Evolutionary conservation across 129 eudicot genomes (phyloP).

Genomic region (Flaveria brownii): DNA sequence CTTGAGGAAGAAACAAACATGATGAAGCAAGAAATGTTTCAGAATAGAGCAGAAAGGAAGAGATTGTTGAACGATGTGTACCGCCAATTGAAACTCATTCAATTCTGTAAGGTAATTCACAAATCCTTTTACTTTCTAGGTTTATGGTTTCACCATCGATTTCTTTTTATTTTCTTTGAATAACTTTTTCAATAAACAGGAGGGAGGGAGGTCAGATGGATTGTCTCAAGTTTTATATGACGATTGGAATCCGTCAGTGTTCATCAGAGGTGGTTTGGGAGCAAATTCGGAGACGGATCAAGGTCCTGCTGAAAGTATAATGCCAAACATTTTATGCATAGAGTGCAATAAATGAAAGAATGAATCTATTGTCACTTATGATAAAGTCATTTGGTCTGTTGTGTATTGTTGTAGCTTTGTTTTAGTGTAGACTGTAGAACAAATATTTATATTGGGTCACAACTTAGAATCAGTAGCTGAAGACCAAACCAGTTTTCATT

Average conservation of each 20-base stretch:
- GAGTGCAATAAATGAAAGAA: slow-evolving; percentile 12
- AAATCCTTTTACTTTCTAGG: background rate
- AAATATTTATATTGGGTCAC: too few relatives aligned
- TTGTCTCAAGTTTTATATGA: slow-evolving; percentile 47
- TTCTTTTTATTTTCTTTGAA: background rate
- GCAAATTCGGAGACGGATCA: slow-evolving; percentile 6
- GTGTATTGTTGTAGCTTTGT: background rate
- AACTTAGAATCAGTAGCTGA: background rate
- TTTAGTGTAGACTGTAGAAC: background rate
- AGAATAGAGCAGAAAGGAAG: slow-evolving; percentile 46
- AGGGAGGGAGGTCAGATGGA: slow-evolving; percentile 40
- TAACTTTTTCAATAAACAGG: slow-evolving; percentile 22
- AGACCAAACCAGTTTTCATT: background rate
- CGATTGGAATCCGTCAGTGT: slow-evolving; percentile 42
- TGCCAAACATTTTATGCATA: slow-evolving; percentile 30
- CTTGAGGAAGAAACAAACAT: slow-evolving; percentile 53
- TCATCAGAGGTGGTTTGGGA: slow-evolving; percentile 29
- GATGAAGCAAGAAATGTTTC: slow-evolving; percentile 43
- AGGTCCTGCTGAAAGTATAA: background rate
- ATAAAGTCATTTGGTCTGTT: background rate
- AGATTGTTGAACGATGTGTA: slow-evolving; percentile 44
- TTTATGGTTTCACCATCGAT: background rate
- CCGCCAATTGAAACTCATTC: slow-evolving; percentile 39
- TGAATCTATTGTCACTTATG: background rate
- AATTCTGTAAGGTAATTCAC: slow-evolving; percentile 23